phyloP scores from a whole-genome alignment of 106 monocot species.

The Allium sativum region DNA sequence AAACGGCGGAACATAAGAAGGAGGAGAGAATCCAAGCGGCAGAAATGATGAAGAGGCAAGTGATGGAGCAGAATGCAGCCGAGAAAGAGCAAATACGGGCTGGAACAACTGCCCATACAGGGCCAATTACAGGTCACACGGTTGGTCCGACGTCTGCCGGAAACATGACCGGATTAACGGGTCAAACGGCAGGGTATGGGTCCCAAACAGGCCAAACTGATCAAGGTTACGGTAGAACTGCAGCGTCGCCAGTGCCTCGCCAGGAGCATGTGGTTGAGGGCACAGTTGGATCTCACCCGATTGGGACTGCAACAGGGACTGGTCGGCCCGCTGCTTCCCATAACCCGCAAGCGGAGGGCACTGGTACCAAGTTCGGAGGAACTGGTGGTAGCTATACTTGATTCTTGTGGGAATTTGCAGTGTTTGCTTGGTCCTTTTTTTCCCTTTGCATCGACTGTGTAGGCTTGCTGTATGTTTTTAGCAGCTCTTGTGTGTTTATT shows the following conservation, averaged over 20 bases:
- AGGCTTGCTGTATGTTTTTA: too few species aligned
- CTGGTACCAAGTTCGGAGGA: neutral
- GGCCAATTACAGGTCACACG: neutral
- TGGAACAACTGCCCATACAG: neutral
- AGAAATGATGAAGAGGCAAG: constrained; percentile 18
- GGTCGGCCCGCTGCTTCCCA: neutral
- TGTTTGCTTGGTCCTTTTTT: too few species aligned
- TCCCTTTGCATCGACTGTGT: too few species aligned
- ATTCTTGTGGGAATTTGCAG: neutral
- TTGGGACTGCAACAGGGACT: neutral
- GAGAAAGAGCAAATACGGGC: constrained; percentile 4
- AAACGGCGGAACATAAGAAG: constrained; percentile 33
- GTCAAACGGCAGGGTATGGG: too few species aligned
- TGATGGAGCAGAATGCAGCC: constrained; percentile 19
- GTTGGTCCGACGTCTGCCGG: too few species aligned
- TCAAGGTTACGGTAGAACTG: neutral
- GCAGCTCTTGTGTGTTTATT: too few species aligned
- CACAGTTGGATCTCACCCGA: neutral
- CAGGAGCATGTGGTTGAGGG: neutral
- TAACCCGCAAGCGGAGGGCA: neutral
- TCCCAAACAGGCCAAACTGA: too few species aligned
- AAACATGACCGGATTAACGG: too few species aligned
- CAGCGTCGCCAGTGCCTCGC: neutral
- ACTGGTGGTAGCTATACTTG: constrained; percentile 1
- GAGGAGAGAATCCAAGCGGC: constrained; percentile 22